Conservation (phyloP, 2,329 filamentous ascomycete species). For the Mariannaea sp. region DNA sequence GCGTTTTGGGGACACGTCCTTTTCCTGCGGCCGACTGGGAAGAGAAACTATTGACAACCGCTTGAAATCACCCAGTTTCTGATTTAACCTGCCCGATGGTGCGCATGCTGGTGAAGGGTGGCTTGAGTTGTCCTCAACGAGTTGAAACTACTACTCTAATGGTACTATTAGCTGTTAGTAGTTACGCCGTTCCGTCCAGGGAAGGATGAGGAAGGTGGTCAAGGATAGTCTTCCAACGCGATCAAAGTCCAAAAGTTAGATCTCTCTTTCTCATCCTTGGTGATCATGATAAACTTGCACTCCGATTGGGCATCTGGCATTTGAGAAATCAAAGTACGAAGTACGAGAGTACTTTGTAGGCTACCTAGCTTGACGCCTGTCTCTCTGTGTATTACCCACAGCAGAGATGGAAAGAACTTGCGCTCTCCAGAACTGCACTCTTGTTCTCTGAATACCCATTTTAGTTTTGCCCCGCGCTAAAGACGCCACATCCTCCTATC, state of each 20-base stretch:
- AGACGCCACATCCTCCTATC: too few relatives aligned
- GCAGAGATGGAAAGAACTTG: too few relatives aligned
- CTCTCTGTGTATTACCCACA: too few relatives aligned
- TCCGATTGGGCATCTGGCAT: neutral
- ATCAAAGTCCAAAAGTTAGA: slow-evolving; percentile 16
- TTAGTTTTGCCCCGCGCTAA: too few relatives aligned
- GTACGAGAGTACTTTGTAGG: too few relatives aligned
- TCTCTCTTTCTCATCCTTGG: neutral
- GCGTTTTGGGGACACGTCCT: too few relatives aligned
- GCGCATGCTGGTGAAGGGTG: slow-evolving; percentile 9
- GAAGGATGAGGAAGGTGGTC: neutral
- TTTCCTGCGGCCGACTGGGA: too few relatives aligned
- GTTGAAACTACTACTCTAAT: neutral
- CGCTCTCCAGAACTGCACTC: neutral
- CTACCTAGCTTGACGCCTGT: too few relatives aligned
- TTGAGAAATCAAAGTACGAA: too few relatives aligned
- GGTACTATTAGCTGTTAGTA: too few relatives aligned
- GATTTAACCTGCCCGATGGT: slow-evolving; percentile 10
- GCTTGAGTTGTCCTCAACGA: slow-evolving; percentile 16
- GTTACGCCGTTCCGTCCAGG: too few relatives aligned
- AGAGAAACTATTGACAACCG: slow-evolving; percentile 13
- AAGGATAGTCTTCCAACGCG: slow-evolving; percentile 7
- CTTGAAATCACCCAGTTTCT: slow-evolving; percentile 31
- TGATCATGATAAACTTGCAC: slow-evolving; percentile 1
- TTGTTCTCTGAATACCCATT: neutral